Conservation (phyloP, 2,329 filamentous ascomycete species). For the Leptographium lundbergii region DNA sequence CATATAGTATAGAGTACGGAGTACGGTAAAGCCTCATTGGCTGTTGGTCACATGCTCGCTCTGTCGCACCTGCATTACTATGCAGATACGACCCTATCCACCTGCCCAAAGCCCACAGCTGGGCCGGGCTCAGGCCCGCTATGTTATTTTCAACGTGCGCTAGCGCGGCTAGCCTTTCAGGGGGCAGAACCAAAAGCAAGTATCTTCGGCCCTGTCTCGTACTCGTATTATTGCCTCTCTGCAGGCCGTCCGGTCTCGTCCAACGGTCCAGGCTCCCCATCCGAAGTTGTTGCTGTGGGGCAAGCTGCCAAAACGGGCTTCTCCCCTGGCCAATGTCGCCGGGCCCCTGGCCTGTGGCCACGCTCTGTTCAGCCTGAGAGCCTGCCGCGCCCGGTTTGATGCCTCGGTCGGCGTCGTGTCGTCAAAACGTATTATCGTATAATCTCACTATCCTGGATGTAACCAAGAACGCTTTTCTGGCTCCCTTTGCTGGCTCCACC, state of each 20-base stretch:
- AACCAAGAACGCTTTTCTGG: no score
- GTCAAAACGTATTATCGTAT: no score
- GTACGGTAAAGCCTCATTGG: no score
- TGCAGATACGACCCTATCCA: neutral
- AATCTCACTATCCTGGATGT: no score
- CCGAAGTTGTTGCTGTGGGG: neutral
- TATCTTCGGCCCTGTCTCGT: neutral
- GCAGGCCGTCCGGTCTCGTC: neutral
- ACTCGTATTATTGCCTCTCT: neutral
- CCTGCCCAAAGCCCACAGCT: no score
- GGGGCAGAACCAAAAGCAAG: neutral
- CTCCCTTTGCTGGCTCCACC: no score
- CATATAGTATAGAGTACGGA: no score
- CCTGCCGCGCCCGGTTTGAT: neutral
- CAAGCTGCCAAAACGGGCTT: neutral
- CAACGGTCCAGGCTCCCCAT: neutral
- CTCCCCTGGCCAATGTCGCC: neutral
- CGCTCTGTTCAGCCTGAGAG: neutral
- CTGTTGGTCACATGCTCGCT: neutral
- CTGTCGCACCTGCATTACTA: neutral
- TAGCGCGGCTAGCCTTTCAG: neutral
- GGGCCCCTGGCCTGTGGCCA: neutral
- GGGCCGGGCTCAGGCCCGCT: neutral
- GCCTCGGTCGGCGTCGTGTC: no score
- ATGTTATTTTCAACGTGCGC: neutral